phyloP scores from a whole-genome alignment of 495 filamentous ascomycete species.

The Aspergillus egyptiacus region DNA sequence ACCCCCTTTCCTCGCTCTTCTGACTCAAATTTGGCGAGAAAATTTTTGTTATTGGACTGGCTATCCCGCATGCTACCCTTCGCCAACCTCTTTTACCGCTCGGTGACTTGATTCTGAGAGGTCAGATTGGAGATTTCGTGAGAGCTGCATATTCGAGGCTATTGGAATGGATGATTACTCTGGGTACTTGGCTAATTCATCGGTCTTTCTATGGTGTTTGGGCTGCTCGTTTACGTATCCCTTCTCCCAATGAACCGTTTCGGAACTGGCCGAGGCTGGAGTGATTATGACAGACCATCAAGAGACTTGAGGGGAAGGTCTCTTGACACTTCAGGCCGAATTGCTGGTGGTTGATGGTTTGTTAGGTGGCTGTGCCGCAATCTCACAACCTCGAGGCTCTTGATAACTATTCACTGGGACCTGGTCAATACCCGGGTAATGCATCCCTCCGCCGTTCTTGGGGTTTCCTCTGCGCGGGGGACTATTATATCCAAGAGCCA shows the following conservation, averaged over 20 bases:
- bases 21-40: neutral
- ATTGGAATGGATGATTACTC: neutral
- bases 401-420: no score
- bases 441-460: no score
- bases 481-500: no score
- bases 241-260: neutral
- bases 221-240: neutral
- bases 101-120: no score
- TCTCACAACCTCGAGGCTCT: no score
- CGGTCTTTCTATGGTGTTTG: neutral
- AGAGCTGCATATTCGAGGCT: neutral
- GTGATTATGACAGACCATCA: neutral
- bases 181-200: neutral
- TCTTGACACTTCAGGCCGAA: neutral
- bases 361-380: no score
- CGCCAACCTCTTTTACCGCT: no score
- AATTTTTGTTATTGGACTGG: no score
- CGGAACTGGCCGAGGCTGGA: neutral
- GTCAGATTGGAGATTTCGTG: no score
- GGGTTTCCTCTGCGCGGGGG: no score
- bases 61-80: no score
- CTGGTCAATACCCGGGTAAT: no score
- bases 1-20: neutral
- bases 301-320: neutral
- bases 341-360: neutral